These are phyloP conservation scores for Fomitopsis serialis DNA, from an alignment of 768 basidiomycete species.

Conservation along the genomic window DNA sequence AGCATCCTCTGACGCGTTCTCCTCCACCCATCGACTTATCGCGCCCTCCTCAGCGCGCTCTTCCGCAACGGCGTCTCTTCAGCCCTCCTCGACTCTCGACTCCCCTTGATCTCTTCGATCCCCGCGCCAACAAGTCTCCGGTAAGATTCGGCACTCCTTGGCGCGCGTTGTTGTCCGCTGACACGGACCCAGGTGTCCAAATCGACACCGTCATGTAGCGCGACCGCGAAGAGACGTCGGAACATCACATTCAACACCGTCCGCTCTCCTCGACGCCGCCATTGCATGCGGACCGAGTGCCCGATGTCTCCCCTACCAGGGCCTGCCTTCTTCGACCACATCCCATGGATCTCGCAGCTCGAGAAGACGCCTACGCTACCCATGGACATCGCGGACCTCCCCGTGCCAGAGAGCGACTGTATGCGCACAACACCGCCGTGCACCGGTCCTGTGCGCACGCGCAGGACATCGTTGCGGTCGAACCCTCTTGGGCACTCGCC, in stretches of 20 bases:
- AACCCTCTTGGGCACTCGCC: slow-evolving; percentile 33
- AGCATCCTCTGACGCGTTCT: background rate
- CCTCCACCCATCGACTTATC: slow-evolving; percentile 4
- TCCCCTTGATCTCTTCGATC: slow-evolving; percentile 31
- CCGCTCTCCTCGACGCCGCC: slow-evolving; percentile 39
- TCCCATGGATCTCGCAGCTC: slow-evolving; percentile 64
- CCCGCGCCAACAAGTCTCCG: slow-evolving; percentile 14
- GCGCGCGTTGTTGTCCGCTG: slow-evolving; percentile 13
- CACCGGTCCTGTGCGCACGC: slow-evolving; percentile 54
- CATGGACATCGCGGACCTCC: slow-evolving; percentile 63
- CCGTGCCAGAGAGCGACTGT: slow-evolving; percentile 37
- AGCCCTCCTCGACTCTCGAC: slow-evolving; percentile 32
- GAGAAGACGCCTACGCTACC: slow-evolving; percentile 39
- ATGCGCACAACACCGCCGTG: slow-evolving; percentile 18
- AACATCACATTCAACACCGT: slow-evolving; percentile 25
- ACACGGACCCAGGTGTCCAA: slow-evolving; percentile 29
- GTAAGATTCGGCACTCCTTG: slow-evolving; percentile 12
- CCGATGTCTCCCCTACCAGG: slow-evolving; percentile 28
- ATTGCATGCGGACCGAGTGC: slow-evolving; percentile 36
- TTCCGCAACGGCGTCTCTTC: slow-evolving; percentile 17
- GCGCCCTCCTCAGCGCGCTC: slow-evolving; percentile 16
- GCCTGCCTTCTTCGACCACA: slow-evolving; percentile 47
- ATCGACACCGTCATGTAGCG: slow-evolving; percentile 32
- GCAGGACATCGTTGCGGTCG: slow-evolving; percentile 48
- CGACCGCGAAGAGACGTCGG: slow-evolving; percentile 30